These are phyloP conservation scores for Microbotryum scabiosae DNA, from an alignment of 1,284 basidiomycete genomes.

Conservation along the genomic window DNA sequence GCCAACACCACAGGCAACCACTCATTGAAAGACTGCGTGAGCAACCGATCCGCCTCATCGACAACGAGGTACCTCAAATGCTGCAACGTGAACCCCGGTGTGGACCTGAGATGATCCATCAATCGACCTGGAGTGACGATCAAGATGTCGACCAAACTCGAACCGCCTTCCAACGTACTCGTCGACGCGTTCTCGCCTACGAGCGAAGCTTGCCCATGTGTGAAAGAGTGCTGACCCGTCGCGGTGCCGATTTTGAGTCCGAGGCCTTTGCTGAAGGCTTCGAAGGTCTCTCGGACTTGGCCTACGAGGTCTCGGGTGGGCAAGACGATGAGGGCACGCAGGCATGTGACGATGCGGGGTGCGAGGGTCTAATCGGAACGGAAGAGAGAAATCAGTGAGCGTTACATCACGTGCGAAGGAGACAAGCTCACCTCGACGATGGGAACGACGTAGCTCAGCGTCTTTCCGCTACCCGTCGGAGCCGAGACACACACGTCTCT, in stretches of 20 bases:
- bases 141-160: conserved; percentile 83
- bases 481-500: conserved; percentile 92
- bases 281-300: conserved; percentile 88
- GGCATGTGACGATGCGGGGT: conserved; percentile 61
- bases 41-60: conserved; percentile 91
- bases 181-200: conserved; percentile 47
- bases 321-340: conserved; percentile 85
- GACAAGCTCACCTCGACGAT: conserved; percentile 64
- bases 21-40: conserved; percentile 91
- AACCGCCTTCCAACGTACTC: conserved; percentile 47
- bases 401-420: background rate
- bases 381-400: too few species aligned
- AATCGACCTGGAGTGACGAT: conserved; percentile 92
- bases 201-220: conserved; percentile 66
- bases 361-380: conserved; percentile 53
- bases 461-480: conserved; percentile 95
- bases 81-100: conserved; percentile 81
- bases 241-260: conserved; percentile 74
- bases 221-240: conserved; percentile 75
- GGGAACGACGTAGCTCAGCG: conserved; percentile 84
- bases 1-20: conserved; percentile 76
- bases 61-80: conserved; percentile 93
- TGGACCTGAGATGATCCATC: conserved; percentile 84
- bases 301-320: conserved; percentile 92
- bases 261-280: conserved; percentile 71